These are phyloP conservation scores for Stagonosporopsis chrysanthemi DNA, from an alignment of 2,329 filamentous ascomycete species.

Conservation along the genomic window DNA sequence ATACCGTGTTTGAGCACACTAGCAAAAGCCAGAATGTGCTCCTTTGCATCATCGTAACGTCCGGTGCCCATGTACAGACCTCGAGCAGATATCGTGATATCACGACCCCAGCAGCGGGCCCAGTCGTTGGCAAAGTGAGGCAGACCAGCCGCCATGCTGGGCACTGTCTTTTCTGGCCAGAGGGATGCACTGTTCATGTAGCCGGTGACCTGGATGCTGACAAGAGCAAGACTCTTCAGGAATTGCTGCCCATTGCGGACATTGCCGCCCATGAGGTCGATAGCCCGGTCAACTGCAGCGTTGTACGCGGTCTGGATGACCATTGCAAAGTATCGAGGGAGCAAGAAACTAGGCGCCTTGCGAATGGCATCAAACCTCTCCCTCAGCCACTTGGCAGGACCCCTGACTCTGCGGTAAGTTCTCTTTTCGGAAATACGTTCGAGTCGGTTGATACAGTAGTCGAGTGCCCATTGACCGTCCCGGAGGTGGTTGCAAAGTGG, in stretches of 20 bases:
- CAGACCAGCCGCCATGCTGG: slow-evolving; percentile 87
- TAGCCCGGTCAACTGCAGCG: slow-evolving; percentile 78
- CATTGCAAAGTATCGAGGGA: slow-evolving; percentile 92
- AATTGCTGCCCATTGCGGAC: slow-evolving; percentile 86
- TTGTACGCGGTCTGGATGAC: slow-evolving; percentile 87
- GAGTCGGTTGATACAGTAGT: slow-evolving; percentile 82
- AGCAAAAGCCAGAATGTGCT: slow-evolving; percentile 93
- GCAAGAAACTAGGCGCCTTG: slow-evolving; percentile 83
- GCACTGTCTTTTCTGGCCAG: slow-evolving; percentile 83
- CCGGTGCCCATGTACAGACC: slow-evolving; percentile 92
- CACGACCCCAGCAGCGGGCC: slow-evolving; percentile 96
- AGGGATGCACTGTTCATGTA: slow-evolving; percentile 89
- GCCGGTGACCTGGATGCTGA: slow-evolving; percentile 90
- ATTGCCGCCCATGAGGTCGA: slow-evolving; percentile 80
- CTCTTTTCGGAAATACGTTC: slow-evolving; percentile 72
- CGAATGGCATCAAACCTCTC: slow-evolving; percentile 87
- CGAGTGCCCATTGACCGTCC: slow-evolving; percentile 88
- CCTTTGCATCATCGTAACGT: slow-evolving; percentile 84
- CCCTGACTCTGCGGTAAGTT: slow-evolving; percentile 68
- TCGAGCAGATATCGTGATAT: slow-evolving; percentile 94
- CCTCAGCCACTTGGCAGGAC: slow-evolving; percentile 78
- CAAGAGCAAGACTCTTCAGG: slow-evolving; percentile 85
- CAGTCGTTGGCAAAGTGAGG: slow-evolving; percentile 94
- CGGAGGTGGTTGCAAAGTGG: slow-evolving; percentile 92
- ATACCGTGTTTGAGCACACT: slow-evolving; percentile 98